Evolutionary conservation across 2,329 filamentous ascomycete genomes (phyloP).

Genomic region (Sporothrix phasma): DNA sequence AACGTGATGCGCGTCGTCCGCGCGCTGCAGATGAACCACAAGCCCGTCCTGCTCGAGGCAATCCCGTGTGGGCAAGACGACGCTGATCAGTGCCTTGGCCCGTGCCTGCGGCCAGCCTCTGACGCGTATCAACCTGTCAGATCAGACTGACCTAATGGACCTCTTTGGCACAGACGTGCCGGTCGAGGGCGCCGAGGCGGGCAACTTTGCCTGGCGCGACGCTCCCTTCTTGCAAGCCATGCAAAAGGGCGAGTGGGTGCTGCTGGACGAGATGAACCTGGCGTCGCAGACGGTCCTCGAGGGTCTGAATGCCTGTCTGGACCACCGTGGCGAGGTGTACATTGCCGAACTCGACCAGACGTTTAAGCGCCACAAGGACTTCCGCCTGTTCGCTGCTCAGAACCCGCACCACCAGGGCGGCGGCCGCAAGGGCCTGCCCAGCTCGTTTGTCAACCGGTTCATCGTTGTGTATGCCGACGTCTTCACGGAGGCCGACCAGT

Average conservation of each 20-base stretch:
- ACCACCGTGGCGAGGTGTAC: conserved; percentile 92
- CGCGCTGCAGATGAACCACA: conserved; percentile 68
- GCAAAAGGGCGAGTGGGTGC: conserved; percentile 93
- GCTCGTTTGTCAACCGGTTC: conserved; percentile 96
- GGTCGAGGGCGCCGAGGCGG: conserved; percentile 81
- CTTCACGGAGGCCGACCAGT: conserved; percentile 71
- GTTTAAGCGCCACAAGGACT: conserved; percentile 79
- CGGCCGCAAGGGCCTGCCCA: conserved; percentile 85
- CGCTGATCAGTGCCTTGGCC: conserved; percentile 77
- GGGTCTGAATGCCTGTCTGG: conserved; percentile 89
- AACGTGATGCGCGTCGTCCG: conserved; percentile 89
- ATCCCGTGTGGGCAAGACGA: conserved; percentile 97
- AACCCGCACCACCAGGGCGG: conserved; percentile 97
- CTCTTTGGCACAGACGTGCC: conserved; percentile 95
- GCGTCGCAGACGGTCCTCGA: conserved; percentile 95
- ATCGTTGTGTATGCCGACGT: conserved; percentile 95
- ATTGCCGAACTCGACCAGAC: conserved; percentile 91
- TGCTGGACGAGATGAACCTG: conserved; percentile 97
- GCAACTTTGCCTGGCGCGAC: conserved; percentile 90
- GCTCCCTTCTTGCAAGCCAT: conserved; percentile 92
- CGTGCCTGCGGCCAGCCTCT: conserved; percentile 69
- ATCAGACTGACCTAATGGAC: conserved; percentile 96
- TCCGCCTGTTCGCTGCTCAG: conserved; percentile 92
- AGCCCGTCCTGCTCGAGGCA: conserved; percentile 89
- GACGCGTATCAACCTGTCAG: conserved; percentile 91